Percentiles rank a stretch among this genome's conserved stretches.
These are phyloP conservation scores for Umbelopsis vinacea DNA, from an alignment of 192 early-diverging fungal species.

Conservation along the genomic window DNA sequence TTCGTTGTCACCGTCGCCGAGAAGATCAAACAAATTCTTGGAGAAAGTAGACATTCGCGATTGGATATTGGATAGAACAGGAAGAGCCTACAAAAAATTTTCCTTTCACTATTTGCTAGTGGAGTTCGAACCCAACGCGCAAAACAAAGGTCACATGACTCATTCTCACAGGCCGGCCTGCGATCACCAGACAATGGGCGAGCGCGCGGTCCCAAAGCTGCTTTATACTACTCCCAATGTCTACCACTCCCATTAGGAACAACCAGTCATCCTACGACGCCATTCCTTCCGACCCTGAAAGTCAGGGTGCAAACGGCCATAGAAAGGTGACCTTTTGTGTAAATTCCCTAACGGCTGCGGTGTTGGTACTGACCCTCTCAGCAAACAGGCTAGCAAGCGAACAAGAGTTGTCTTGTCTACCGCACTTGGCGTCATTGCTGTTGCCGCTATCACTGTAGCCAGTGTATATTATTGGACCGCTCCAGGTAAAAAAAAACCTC, in stretches of 20 bases:
- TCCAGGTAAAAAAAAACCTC: slow-evolving; percentile 13
- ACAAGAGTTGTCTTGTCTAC: slow-evolving; percentile 2
- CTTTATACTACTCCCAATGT: background rate
- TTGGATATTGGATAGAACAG: slow-evolving; percentile 26
- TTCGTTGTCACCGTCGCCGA: slow-evolving; percentile 58
- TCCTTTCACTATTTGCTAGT: slow-evolving; percentile 13
- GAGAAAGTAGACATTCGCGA: slow-evolving; percentile 59
- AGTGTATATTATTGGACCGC: slow-evolving; percentile 11
- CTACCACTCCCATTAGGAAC: background rate
- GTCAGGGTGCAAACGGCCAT: background rate
- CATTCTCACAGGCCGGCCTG: too few species aligned
- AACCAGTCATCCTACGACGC: slow-evolving; percentile 5
- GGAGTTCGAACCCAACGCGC: slow-evolving; percentile 10
- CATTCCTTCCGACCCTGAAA: slow-evolving; percentile 27
- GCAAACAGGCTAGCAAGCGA: slow-evolving; percentile 19
- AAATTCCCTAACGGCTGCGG: too few species aligned
- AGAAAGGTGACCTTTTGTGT: background rate
- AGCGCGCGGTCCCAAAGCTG: background rate
- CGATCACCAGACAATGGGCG: background rate
- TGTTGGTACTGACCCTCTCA: background rate
- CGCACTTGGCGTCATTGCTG: slow-evolving; percentile 8
- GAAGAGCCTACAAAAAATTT: slow-evolving; percentile 19
- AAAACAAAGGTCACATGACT: slow-evolving; percentile 1
- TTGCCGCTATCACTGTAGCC: slow-evolving; percentile 17
- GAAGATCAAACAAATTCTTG: slow-evolving; percentile 71